phyloP scores from a whole-genome alignment of 768 basidiomycete species.

The Dioszegia aurantiaca region DNA sequence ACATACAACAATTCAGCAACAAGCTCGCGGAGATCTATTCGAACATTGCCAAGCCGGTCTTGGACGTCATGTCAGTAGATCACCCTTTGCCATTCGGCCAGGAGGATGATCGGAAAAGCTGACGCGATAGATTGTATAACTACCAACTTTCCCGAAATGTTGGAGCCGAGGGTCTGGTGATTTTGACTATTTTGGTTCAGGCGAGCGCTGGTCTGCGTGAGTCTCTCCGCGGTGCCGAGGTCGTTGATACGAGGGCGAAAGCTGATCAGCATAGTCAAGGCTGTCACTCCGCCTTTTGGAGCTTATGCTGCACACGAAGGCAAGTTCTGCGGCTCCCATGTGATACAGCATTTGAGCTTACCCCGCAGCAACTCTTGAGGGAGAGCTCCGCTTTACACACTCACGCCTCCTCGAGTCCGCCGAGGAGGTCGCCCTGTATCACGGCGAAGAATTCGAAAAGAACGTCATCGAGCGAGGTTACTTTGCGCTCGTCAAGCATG shows the following conservation, averaged over 20 bases:
- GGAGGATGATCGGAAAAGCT: background rate
- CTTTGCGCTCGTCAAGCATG: slow-evolving; percentile 76
- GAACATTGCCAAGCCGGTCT: slow-evolving; percentile 86
- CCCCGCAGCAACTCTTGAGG: slow-evolving; percentile 68
- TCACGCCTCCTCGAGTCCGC: slow-evolving; percentile 80
- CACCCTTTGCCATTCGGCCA: slow-evolving; percentile 11
- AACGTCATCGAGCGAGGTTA: slow-evolving; percentile 86
- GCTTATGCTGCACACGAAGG: slow-evolving; percentile 71
- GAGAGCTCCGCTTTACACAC: slow-evolving; percentile 85
- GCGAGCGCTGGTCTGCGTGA: slow-evolving; percentile 73
- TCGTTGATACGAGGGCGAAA: too few relatives aligned
- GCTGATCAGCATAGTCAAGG: slow-evolving; percentile 62
- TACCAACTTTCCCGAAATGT: slow-evolving; percentile 91
- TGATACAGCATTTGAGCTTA: slow-evolving; percentile 1
- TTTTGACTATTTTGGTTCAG: slow-evolving; percentile 80
- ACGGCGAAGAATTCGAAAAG: slow-evolving; percentile 86
- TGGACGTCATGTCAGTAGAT: slow-evolving; percentile 60
- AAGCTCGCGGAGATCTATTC: slow-evolving; percentile 87
- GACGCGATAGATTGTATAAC: slow-evolving; percentile 72
- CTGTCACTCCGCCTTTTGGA: slow-evolving; percentile 86
- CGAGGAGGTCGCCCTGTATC: slow-evolving; percentile 69
- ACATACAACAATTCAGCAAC: slow-evolving; percentile 86
- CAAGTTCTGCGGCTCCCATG: too few relatives aligned
- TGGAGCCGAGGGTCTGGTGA: slow-evolving; percentile 83
- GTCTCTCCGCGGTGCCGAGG: too few relatives aligned